Percentiles rank a stretch among this genome's conserved stretches.
Evolutionary conservation across 164 flowering plant species (phyloP).

Genomic region (Tetracentron sinense): DNA sequence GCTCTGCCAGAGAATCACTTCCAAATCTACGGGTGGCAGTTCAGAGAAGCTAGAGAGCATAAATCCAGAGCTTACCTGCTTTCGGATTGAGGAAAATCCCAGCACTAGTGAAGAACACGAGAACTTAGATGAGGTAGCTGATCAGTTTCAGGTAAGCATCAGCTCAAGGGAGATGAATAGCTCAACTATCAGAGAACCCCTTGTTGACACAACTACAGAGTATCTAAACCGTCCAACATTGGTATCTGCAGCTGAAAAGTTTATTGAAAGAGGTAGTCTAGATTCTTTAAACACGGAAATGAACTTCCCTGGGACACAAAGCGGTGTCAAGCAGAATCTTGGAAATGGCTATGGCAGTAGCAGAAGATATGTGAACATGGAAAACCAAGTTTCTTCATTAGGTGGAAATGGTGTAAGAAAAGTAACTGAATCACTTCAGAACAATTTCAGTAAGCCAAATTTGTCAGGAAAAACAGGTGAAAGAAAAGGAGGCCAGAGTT

Average conservation of each 20-base stretch:
- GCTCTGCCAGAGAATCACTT: conserved; percentile 42
- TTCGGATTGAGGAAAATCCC: conserved; percentile 65
- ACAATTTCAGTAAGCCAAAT: conserved; percentile 40
- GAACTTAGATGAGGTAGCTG: conserved; percentile 28
- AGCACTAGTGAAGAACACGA: conserved; percentile 52
- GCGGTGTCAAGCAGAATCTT: conserved; percentile 23
- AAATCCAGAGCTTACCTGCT: conserved; percentile 66
- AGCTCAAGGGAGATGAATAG: conserved; percentile 16
- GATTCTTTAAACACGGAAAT: conserved; percentile 38
- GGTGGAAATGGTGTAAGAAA: conserved; percentile 33
- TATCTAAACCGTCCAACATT: conserved; percentile 23
- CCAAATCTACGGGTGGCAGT: conserved; percentile 33
- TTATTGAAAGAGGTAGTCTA: conserved; percentile 34
- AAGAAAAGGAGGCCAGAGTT: conserved; percentile 34
- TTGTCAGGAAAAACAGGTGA: conserved; percentile 36
- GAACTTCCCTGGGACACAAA: conserved; percentile 26
- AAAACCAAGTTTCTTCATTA: conserved; percentile 40
- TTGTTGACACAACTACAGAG: conserved; percentile 35
- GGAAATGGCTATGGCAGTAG: conserved; percentile 21
- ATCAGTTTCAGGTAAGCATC: conserved; percentile 25
- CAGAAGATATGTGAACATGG: conserved; percentile 26
- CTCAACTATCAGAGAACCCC: conserved; percentile 38
- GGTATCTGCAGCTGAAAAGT: conserved; percentile 31
- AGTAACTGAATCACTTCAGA: conserved; percentile 27
- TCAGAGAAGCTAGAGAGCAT: conserved; percentile 42